Conservation (phyloP, 495 filamentous ascomycete genomes). For the Aspergillus mulundensis region DNA sequence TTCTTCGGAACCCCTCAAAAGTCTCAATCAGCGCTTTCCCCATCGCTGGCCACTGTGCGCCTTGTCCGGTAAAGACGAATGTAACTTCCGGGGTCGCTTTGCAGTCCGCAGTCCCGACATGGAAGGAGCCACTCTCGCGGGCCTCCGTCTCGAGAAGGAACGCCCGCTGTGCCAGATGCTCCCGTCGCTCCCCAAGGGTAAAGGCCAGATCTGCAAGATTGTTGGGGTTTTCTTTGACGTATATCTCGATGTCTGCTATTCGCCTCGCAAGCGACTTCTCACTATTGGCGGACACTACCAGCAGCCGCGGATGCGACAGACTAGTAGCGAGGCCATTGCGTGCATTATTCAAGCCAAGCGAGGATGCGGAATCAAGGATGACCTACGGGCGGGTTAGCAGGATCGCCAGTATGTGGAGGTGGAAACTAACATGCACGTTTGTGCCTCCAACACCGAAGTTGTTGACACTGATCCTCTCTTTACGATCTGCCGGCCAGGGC, state of each 20-base stretch:
- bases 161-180: constrained; percentile 1
- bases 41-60: constrained; percentile 6
- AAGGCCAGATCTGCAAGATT: background rate
- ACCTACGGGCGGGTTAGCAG: background rate
- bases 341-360: background rate
- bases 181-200: constrained; percentile 3
- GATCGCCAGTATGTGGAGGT: background rate
- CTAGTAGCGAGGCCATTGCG: background rate
- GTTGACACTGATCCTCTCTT: constrained; percentile 27
- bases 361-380: background rate
- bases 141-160: background rate
- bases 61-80: constrained; percentile 10
- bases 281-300: constrained; percentile 8
- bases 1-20: background rate
- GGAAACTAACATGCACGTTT: constrained; percentile 23
- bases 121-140: background rate
- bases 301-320: background rate
- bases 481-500: constrained; percentile 19
- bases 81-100: background rate
- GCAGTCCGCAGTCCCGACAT: background rate
- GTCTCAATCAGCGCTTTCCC: background rate
- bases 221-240: background rate
- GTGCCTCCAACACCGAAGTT: constrained; percentile 30
- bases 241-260: background rate
- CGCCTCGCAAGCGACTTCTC: background rate